Evolutionary conservation across 768 basidiomycete species (phyloP).

Genomic region (Russula compacta): DNA sequence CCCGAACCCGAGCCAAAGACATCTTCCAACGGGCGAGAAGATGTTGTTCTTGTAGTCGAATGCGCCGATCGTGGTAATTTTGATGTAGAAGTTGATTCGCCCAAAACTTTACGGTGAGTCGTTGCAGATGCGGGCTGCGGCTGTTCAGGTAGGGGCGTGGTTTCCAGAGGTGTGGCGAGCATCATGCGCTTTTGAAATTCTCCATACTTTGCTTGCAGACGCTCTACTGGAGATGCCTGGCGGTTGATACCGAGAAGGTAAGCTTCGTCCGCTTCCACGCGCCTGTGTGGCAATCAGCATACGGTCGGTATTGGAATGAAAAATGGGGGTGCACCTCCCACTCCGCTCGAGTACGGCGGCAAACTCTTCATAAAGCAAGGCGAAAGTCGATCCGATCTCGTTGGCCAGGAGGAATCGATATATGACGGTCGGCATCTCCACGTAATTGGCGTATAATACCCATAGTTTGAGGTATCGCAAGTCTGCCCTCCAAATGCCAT

Average conservation of each 20-base stretch:
- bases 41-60: constrained; percentile 24
- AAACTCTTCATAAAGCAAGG: constrained; percentile 87
- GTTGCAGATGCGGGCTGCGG: constrained; percentile 26
- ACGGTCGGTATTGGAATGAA: constrained; percentile 18
- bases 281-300: constrained; percentile 36
- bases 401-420: constrained; percentile 86
- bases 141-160: constrained; percentile 27
- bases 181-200: constrained; percentile 94
- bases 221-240: constrained; percentile 70
- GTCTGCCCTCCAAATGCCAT: constrained; percentile 67
- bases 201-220: constrained; percentile 62
- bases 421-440: constrained; percentile 82
- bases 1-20: constrained; percentile 24
- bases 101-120: constrained; percentile 36
- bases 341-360: constrained; percentile 77
- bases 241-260: constrained; percentile 86
- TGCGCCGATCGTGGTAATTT: constrained; percentile 15
- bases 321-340: constrained; percentile 49
- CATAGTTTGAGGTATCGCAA: constrained; percentile 87
- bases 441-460: constrained; percentile 87
- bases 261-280: constrained; percentile 79
- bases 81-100: constrained; percentile 33
- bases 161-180: constrained; percentile 31
- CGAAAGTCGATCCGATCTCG: constrained; percentile 77
- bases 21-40: constrained; percentile 23